Conservation (phyloP, 75 land plant genomes). For the Cunninghamia lanceolata region DNA sequence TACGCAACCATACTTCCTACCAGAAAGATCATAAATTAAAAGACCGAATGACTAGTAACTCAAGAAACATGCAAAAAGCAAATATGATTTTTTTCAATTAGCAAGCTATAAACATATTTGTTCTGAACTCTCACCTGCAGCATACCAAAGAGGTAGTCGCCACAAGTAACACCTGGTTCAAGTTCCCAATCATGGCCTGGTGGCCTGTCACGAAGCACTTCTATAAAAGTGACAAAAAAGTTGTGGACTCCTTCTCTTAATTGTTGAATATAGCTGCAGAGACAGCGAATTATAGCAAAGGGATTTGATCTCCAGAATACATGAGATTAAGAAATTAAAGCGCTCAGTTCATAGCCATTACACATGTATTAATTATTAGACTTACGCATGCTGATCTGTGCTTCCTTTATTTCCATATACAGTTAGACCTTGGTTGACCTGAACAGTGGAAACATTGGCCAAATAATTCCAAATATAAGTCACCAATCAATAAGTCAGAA, state of each 20-base stretch:
- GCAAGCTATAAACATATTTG: not conserved
- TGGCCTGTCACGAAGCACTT: conserved; percentile 94
- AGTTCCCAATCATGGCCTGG: conserved; percentile 99
- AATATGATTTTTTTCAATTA: not conserved
- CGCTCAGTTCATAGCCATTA: not conserved
- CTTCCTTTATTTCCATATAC: conserved; percentile 99
- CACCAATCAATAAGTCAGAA: not conserved
- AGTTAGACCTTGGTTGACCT: conserved; percentile 95
- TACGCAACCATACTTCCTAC: conserved; percentile 1
- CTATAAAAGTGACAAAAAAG: conserved; percentile 95
- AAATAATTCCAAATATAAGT: conserved; percentile 3
- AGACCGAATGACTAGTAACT: not conserved
- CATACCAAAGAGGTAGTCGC: conserved; percentile 97
- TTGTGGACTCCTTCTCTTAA: conserved; percentile 94
- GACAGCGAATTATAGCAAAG: conserved; percentile 14
- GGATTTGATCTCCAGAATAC: not conserved
- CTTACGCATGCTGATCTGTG: conserved; percentile 99
- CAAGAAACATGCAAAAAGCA: conserved; percentile 3
- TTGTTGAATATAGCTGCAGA: conserved; percentile 87
- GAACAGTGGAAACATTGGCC: conserved; percentile 9
- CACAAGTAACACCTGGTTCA: conserved; percentile 98
- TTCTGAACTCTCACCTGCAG: conserved; percentile 53
- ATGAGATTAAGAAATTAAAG: not conserved
- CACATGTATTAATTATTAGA: not conserved
- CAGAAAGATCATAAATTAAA: not conserved